Conservation (phyloP, 1,139 yeast genomes). For the Pneumocystis murina region DNA sequence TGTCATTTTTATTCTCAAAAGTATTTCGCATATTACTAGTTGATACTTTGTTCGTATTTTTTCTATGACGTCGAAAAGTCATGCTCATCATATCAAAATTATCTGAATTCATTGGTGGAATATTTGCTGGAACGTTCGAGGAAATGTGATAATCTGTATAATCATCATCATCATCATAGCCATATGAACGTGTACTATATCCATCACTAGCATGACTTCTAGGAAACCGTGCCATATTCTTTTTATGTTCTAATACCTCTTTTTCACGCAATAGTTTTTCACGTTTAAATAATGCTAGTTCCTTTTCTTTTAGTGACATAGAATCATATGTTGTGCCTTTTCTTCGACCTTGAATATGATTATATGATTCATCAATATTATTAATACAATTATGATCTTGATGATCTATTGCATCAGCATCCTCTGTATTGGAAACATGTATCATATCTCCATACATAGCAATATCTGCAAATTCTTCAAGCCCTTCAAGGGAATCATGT, state of each 20-base stretch:
- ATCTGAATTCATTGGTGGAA: constrained; percentile 5
- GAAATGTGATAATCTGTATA: neutral
- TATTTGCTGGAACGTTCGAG: constrained; percentile 2
- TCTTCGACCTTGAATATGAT: neutral
- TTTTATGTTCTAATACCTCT: neutral
- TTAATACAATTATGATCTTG: neutral
- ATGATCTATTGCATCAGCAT: neutral
- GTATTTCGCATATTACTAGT: neutral
- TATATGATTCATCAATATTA: constrained; percentile 3
- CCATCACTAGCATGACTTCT: constrained; percentile 1
- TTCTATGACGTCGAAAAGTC: constrained; percentile 4
- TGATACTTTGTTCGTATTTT: neutral
- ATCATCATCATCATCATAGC: constrained; percentile 8
- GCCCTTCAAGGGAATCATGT: constrained; percentile 11
- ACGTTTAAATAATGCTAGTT: neutral
- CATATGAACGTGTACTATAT: constrained; percentile 2
- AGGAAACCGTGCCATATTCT: neutral
- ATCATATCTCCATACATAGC: constrained; percentile 13
- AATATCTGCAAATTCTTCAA: constrained; percentile 16
- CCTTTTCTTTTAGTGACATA: constrained; percentile 1
- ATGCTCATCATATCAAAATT: constrained; percentile 11
- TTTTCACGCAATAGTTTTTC: neutral
- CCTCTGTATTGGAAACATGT: neutral
- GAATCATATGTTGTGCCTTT: neutral
- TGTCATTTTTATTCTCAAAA: neutral